Evolutionary conservation across 495 filamentous ascomycete genomes (phyloP), one percentile per base, ranked within the genome.

Genomic region (Saxophila tyrrhenica): DNA sequence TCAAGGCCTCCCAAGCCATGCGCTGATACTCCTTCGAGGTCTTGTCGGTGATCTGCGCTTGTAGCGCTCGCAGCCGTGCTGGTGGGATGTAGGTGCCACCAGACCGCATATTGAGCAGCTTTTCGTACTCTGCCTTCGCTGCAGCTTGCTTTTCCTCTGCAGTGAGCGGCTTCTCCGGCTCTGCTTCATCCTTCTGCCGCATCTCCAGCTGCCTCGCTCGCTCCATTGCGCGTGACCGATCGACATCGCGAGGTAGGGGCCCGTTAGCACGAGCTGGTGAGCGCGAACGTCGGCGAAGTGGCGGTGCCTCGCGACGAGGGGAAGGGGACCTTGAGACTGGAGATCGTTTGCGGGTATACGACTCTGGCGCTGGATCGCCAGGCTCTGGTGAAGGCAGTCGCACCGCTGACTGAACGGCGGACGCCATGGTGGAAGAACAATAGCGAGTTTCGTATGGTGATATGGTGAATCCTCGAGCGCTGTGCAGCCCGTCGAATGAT

Each of bases 1-100:
- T 99, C 65, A 97, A 68, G 10, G 92, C 91, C 67, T 97, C 94
- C 94, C 94, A 97, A 1, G 91, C 89, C 87, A 99, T 92, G 48
- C 94, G 85, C 74, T 99, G 92, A 67, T 95, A 99, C 69, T 99
- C 94, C 69, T 95, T 94, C 68, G 83, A 92, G 43, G 71, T 81
- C 74, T 94, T 95, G 69, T 99, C 92, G 48, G 91, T 97, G 67
- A 99, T 94, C 68, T 94, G 86, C 32, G 91, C 86, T 69, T 99
- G 92, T 54, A 99, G 76, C 13, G 92, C 91, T 50, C 90, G 81
- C 51, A 99, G 76, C 54, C 87, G 77, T 38, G 90, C 90, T 2
- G 92, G 92, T 9, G 94, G 92, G 35, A 99, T 92, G 64, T 97
- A 97, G 3, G 88, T 91, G 54, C 92, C 92, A 60, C 94, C 92